Evolutionary conservation across 1,284 basidiomycete species (phyloP), one percentile per base, ranked within the genome.

Genomic region (Boletus smithii): DNA sequence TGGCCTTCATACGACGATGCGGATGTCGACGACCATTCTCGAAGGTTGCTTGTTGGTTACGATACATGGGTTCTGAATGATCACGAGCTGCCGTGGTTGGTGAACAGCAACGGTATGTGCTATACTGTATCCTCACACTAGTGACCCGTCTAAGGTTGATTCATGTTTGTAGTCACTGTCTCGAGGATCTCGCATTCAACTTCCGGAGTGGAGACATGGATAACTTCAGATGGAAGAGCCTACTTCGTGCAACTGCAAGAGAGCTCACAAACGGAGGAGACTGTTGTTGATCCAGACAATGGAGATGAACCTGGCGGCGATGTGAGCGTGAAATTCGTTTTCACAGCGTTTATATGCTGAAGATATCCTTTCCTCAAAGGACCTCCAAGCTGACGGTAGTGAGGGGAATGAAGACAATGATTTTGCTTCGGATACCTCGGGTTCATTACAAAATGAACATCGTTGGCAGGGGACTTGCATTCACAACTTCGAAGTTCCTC

Each of bases 161-260:
- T 33, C 34, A 20, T 36, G 16, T 45, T 27, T 11, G 16, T 50
- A 88, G 88, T 88, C 6, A 72, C 74, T 23, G 73, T 90, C 26
- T 66, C 66, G 8, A 74, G 79, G 48, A 82, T 91, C 20, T 59
- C 74, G 24, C 72, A 80, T 54, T 79, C 79, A 39, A 60, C 71
- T 6, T 77, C 79, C 27, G 80, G 79, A 17, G 76, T 82, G 11
- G 88, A 91, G 64, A 80, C 81, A 0, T 91, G 88, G 88, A 77
- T 88, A 39, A 88, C 88, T 2, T 88, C 87, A 3, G 88, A 91
- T 54, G 88, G 88, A 32, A 70, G 87, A 53, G 86, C 77, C 13
- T 91, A 91, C 60, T 78, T 90, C 51, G 87, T 88, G 5, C 79
- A 79, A 49, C 69, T 88, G 16, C 70, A 69, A 30, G 77, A 78